These are phyloP conservation scores for Achaetomium macrosporum DNA, from an alignment of 2,329 filamentous ascomycete genomes.

Conservation along the genomic window DNA sequence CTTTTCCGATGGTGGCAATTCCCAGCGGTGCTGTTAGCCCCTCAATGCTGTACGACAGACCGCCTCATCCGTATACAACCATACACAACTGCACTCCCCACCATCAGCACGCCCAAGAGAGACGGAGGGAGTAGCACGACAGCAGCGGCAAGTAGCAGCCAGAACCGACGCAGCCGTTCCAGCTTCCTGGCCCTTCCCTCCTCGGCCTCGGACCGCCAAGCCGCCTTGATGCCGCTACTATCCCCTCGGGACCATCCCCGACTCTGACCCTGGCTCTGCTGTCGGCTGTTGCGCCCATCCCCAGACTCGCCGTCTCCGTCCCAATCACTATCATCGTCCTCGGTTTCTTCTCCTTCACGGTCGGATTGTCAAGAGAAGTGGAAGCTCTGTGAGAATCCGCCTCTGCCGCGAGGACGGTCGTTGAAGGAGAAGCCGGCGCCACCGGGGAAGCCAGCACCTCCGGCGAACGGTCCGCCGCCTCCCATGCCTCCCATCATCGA, in stretches of 20 bases:
- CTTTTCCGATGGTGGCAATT: slow-evolving; percentile 8
- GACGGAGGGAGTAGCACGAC: slow-evolving; percentile 43
- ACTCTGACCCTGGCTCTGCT: background rate
- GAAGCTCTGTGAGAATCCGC: slow-evolving; percentile 35
- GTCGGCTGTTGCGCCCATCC: slow-evolving; percentile 16
- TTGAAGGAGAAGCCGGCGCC: slow-evolving; percentile 55
- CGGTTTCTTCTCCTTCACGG: slow-evolving; percentile 29
- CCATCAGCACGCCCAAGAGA: slow-evolving; percentile 34
- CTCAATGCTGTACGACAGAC: slow-evolving; percentile 8
- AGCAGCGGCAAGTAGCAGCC: slow-evolving; percentile 38
- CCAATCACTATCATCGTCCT: slow-evolving; percentile 25
- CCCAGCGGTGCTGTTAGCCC: background rate
- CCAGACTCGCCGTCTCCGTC: slow-evolving; percentile 26
- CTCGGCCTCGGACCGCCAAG: slow-evolving; percentile 28
- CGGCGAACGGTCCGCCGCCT: slow-evolving; percentile 47
- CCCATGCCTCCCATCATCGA: slow-evolving; percentile 66
- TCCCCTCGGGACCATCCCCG: slow-evolving; percentile 20
- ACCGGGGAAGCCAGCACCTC: slow-evolving; percentile 35
- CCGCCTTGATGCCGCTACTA: slow-evolving; percentile 26
- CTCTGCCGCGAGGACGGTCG: slow-evolving; percentile 31
- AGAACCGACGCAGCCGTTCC: slow-evolving; percentile 37
- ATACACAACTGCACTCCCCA: slow-evolving; percentile 36
- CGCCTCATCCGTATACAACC: slow-evolving; percentile 29
- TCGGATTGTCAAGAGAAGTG: slow-evolving; percentile 46
- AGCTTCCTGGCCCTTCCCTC: slow-evolving; percentile 36